Percentiles rank a stretch among this genome's conserved stretches.
Conservation (phyloP, 1,139 yeast genomes). For the Citeromyces hawaiiensis region DNA sequence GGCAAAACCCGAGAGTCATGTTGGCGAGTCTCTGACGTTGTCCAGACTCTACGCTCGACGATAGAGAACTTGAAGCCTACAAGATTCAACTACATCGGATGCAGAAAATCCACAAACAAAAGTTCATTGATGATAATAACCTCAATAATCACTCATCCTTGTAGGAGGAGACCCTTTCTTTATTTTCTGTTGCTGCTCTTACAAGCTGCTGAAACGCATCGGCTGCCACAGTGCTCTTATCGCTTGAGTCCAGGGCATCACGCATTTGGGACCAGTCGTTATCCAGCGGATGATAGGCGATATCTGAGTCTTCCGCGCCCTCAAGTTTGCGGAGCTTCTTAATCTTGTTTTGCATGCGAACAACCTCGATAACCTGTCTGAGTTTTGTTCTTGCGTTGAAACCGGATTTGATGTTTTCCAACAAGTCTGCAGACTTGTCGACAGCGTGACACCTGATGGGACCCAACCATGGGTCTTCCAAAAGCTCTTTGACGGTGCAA, state of each 20-base stretch:
- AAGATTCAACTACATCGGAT: no score
- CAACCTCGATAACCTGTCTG: conserved; percentile 72
- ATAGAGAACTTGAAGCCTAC: no score
- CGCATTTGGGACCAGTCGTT: not conserved
- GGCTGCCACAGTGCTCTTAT: conserved; percentile 21
- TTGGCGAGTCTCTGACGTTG: no score
- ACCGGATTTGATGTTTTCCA: conserved; percentile 33
- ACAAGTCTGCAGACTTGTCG: conserved; percentile 4
- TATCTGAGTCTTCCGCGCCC: conserved; percentile 1
- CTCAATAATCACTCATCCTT: not conserved
- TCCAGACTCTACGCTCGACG: no score
- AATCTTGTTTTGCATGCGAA: conserved; percentile 13
- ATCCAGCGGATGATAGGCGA: not conserved
- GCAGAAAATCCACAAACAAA: no score
- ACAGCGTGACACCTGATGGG: not conserved
- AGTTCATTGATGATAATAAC: no score
- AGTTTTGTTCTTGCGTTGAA: conserved; percentile 72
- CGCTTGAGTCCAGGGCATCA: conserved; percentile 4
- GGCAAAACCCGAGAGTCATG: no score
- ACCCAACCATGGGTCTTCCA: conserved; percentile 32
- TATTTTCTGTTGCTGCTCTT: conserved; percentile 53
- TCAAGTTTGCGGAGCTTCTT: conserved; percentile 1
- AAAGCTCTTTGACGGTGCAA: conserved; percentile 65
- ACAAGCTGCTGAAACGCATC: conserved; percentile 65
- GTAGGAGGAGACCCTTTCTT: conserved; percentile 31